Conservation (phyloP, 2,329 filamentous ascomycete genomes). For the Didymella arachidicola region DNA sequence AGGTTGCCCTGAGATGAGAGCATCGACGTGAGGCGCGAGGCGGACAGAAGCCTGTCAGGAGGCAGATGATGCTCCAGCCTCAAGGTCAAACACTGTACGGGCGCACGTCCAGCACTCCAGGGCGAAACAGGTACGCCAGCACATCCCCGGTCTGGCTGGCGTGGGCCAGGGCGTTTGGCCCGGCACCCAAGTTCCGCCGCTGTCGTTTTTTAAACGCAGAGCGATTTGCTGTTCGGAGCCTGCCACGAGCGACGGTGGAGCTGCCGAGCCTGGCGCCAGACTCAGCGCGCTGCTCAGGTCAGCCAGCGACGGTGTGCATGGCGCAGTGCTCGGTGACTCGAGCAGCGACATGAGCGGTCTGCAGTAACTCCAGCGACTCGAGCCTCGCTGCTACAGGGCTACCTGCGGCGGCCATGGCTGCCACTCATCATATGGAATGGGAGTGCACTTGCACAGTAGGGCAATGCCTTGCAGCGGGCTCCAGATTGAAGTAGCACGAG, state of each 20-base stretch:
- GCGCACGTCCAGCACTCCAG: slow-evolving; percentile 16
- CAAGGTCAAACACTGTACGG: slow-evolving; percentile 36
- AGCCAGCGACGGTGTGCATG: slow-evolving; percentile 36
- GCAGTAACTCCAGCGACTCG: background rate
- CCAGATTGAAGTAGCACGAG: slow-evolving; percentile 39
- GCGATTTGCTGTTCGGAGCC: slow-evolving; percentile 39
- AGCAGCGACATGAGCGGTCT: slow-evolving; percentile 19
- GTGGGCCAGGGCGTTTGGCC: slow-evolving; percentile 26
- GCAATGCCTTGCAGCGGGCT: slow-evolving; percentile 44
- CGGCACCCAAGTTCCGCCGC: slow-evolving; percentile 43
- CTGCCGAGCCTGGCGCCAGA: slow-evolving; percentile 37
- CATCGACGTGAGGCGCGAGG: slow-evolving; percentile 21
- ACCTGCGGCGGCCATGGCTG: slow-evolving; percentile 17
- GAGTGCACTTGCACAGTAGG: slow-evolving; percentile 22
- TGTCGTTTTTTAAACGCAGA: slow-evolving; percentile 45
- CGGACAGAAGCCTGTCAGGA: slow-evolving; percentile 12
- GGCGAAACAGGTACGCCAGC: slow-evolving; percentile 47
- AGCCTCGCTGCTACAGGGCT: slow-evolving; percentile 6
- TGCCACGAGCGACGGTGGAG: slow-evolving; percentile 41
- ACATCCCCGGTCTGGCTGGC: slow-evolving; percentile 26
- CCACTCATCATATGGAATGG: slow-evolving; percentile 32
- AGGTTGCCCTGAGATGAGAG: slow-evolving; percentile 9
- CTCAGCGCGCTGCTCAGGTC: slow-evolving; percentile 33
- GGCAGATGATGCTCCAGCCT: slow-evolving; percentile 26
- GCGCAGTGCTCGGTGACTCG: slow-evolving; percentile 25